These are phyloP conservation scores for Solioccasus polychromus DNA, from an alignment of 768 basidiomycete species.

Conservation along the genomic window DNA sequence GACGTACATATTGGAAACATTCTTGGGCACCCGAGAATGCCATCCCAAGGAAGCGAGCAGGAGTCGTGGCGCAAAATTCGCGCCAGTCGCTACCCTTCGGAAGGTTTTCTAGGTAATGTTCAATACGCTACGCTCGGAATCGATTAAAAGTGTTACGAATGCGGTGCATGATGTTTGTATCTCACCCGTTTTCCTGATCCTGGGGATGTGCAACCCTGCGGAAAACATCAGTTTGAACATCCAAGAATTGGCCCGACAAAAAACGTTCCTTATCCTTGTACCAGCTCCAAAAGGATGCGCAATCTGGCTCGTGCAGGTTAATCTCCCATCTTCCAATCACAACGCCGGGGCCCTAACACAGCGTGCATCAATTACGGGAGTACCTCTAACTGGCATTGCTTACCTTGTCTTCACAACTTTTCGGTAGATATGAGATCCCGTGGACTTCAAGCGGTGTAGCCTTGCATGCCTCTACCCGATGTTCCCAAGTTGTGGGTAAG, in stretches of 20 bases:
- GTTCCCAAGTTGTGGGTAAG: slow-evolving; percentile 20
- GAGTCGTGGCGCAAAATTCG: slow-evolving; percentile 34
- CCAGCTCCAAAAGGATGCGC: slow-evolving; percentile 24
- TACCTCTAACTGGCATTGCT: neutral
- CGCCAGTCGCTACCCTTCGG: slow-evolving; percentile 28
- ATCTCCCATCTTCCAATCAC: slow-evolving; percentile 27
- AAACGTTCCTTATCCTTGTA: slow-evolving; percentile 29
- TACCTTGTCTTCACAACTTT: slow-evolving; percentile 22
- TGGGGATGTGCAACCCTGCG: slow-evolving; percentile 22
- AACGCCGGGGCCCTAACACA: slow-evolving; percentile 13
- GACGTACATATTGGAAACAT: slow-evolving; percentile 23
- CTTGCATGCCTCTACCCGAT: slow-evolving; percentile 26
- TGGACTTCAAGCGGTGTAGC: slow-evolving; percentile 24
- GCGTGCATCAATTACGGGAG: neutral
- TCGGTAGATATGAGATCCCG: slow-evolving; percentile 16
- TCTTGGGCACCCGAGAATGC: slow-evolving; percentile 22
- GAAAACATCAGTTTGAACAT: neutral
- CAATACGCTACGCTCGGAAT: slow-evolving; percentile 16
- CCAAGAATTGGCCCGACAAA: neutral
- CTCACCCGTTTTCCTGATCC: slow-evolving; percentile 25
- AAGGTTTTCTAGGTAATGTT: slow-evolving; percentile 29
- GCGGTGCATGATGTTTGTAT: neutral
- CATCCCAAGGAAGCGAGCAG: slow-evolving; percentile 22
- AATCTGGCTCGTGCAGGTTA: slow-evolving; percentile 28
- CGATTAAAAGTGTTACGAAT: too few relatives aligned